Percentiles rank a stretch among this genome's conserved stretches.
Evolutionary conservation across 192 early-diverging fungal species (phyloP).

Genomic region (Oehlia diaphana): DNA sequence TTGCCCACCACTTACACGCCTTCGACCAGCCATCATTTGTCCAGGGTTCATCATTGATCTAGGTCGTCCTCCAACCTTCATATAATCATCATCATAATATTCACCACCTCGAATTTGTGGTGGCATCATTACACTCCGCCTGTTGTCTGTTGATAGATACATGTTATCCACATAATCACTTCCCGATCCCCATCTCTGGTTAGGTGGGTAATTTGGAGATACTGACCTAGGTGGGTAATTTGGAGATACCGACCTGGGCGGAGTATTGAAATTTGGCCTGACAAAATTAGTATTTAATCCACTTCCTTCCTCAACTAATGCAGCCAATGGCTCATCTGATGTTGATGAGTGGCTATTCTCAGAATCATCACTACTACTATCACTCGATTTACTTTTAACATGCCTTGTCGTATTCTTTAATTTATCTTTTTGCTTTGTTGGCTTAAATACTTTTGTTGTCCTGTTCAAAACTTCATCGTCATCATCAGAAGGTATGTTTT

Average conservation of each 20-base stretch:
- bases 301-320: background rate
- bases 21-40: background rate
- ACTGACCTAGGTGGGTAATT: conserved; percentile 21
- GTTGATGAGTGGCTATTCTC: background rate
- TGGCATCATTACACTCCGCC: background rate
- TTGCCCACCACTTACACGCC: conserved; percentile 24
- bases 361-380: conserved; percentile 11
- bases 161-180: background rate
- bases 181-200: background rate
- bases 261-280: background rate
- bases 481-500: background rate
- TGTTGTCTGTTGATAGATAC: background rate
- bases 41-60: conserved; percentile 12
- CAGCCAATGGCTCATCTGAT: conserved; percentile 12
- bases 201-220: conserved; percentile 23
- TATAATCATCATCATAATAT: conserved; percentile 27
- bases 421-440: conserved; percentile 23
- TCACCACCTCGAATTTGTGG: background rate
- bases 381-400: conserved; percentile 12
- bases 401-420: background rate
- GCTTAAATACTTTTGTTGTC: conserved; percentile 26
- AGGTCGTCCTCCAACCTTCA: background rate
- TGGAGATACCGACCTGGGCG: conserved; percentile 16
- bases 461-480: conserved; percentile 11
- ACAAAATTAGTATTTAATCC: background rate